These are phyloP conservation scores for Anacardium occidentale DNA, from an alignment of 345 rosid species.

Conservation along the genomic window DNA sequence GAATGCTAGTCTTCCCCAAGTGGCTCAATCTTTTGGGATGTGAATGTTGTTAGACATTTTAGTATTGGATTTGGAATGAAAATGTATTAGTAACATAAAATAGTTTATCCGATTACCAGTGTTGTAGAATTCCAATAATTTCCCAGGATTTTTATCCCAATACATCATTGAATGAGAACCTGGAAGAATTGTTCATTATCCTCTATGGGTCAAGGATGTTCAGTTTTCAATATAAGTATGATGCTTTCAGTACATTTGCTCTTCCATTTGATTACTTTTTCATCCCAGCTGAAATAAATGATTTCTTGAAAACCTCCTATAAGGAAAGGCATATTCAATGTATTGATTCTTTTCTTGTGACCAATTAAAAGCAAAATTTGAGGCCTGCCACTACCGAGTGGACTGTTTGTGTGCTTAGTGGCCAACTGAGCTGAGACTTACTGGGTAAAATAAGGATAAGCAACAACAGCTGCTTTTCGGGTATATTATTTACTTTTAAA, in stretches of 20 bases:
- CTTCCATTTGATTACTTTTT: background rate
- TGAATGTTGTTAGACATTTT: background rate
- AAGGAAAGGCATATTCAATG: no score
- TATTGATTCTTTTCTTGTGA: no score
- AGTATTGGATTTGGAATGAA: background rate
- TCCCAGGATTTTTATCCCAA: background rate
- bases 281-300: background rate
- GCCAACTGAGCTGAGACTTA: no score
- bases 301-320: conserved; percentile 20
- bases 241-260: background rate
- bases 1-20: background rate
- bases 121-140: background rate
- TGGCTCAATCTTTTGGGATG: background rate
- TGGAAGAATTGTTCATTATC: background rate
- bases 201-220: background rate
- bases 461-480: no score
- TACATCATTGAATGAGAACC: background rate
- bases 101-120: no score
- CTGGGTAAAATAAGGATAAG: no score
- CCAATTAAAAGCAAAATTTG: no score
- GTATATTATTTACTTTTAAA: no score
- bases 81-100: background rate
- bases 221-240: background rate
- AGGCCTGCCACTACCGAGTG: no score
- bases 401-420: no score